Base-by-base conservation (phyloP, 1,139 yeast species). In the Sugiyamaella pinicola region DNA sequence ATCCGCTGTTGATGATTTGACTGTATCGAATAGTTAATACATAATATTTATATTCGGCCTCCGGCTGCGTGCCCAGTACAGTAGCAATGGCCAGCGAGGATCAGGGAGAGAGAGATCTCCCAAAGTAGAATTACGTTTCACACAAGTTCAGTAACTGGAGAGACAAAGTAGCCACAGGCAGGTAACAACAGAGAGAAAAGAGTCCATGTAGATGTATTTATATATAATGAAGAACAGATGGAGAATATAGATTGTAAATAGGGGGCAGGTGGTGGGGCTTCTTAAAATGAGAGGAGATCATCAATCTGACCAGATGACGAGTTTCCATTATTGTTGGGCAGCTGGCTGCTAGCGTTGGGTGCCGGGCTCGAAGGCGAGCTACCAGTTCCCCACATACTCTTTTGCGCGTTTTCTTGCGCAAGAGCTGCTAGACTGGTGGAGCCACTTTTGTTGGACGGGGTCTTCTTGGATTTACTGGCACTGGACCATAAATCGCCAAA, bases 401-500 rank as follows among this genome's bases (percentile, higher is more conserved):
- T 58, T 47, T 64, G 59, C 4, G 65, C 68, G 26, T 55, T 63
- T 51, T 67, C 62, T 53, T 68, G 69, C 28, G 71, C 70, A 28
- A 69, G 58, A 31, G 60, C 47, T 4, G 69, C 67, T 45, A 67
- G 61, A 48, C 60, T 61, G 21, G 57, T 47, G 18, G 57, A 41
- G 1, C 51, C 55, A 13, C 56, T 28, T 17, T 55, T 53, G 8
- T 53, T 21, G 17, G 55, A 43, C 2, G 51, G 13, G 17, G 50
- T 54, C 15, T 55, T 65, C 57, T 74, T 75, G 22, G 84, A 69
- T 64, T 85, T 82, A 2, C 70, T 54, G 17, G 96, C 95, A 17
- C 84, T 72, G 15, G 84, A 76, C 74, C 93, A 87, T 61, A 90
- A 75, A 17, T 89, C 84, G 33, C 95, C 87, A 69, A 90, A 90